phyloP scores from a whole-genome alignment of 2,329 filamentous ascomycete genomes.

The Talaromyces sp. region DNA sequence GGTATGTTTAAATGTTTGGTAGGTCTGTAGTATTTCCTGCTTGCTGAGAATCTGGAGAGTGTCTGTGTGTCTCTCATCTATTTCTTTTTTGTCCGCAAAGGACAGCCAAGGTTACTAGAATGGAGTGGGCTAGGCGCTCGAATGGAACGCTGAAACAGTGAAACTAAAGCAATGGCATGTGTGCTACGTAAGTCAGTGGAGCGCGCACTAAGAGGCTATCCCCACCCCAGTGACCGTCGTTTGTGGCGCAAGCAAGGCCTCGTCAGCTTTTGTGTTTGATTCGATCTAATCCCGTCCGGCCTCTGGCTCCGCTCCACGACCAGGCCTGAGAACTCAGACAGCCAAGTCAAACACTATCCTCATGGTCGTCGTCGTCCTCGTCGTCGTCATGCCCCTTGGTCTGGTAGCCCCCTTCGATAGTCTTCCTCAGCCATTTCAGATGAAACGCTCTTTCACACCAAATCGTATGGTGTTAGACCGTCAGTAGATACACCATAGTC shows the following conservation, averaged over 20 bases:
- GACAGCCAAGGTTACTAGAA: not conserved
- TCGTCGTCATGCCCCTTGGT: not conserved
- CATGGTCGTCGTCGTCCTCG: not conserved
- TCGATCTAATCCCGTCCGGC: not conserved
- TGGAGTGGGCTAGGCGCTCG: not conserved
- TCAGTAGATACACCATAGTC: not conserved
- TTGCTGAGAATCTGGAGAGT: not conserved
- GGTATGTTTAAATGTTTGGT: too few species aligned
- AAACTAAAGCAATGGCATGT: not conserved
- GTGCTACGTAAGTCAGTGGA: not conserved
- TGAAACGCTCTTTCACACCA: not conserved
- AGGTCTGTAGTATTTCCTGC: too few species aligned
- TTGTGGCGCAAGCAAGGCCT: conserved; percentile 15
- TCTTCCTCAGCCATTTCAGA: not conserved
- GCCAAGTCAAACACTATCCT: not conserved
- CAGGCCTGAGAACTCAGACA: not conserved
- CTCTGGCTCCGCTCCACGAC: not conserved
- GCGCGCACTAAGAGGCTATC: not conserved
- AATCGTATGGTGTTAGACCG: not conserved
- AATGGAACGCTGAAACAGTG: not conserved
- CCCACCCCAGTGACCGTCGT: not conserved
- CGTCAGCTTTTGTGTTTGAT: conserved; percentile 9
- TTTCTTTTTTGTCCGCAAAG: not conserved
- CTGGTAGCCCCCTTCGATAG: not conserved
- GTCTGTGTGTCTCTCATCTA: not conserved